Percentiles rank a stretch among this genome's conserved stretches.
Conservation (phyloP, 306 rosid genomes). For the Malus fusca region DNA sequence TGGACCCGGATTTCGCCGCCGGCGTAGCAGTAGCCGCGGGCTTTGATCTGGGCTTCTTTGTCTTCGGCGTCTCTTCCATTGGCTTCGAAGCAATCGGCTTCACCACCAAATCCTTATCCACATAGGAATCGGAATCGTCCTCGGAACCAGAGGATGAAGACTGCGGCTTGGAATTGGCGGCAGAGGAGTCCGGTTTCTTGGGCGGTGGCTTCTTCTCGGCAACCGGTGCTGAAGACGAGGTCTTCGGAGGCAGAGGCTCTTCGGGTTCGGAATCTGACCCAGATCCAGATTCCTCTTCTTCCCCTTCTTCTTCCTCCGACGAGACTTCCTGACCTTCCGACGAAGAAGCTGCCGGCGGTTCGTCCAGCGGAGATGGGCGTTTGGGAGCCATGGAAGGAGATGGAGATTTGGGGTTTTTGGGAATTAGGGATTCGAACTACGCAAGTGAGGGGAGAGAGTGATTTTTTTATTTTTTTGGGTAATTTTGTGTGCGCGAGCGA, state of each 20-base stretch:
- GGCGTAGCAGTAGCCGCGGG: constrained; percentile 15
- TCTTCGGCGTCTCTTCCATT: constrained; percentile 36
- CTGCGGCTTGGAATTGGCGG: constrained; percentile 11
- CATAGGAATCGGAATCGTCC: constrained; percentile 37
- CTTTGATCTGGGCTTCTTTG: constrained; percentile 34
- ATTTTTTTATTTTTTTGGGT: not conserved
- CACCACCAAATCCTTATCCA: constrained; percentile 12
- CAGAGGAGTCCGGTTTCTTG: constrained; percentile 22
- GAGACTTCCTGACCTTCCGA: constrained; percentile 28
- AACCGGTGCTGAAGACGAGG: constrained; percentile 4
- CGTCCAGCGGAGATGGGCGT: constrained; percentile 55
- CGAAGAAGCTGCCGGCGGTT: constrained; percentile 66
- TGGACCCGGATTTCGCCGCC: constrained; percentile 19
- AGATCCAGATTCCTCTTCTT: constrained; percentile 18
- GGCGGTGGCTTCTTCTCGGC: constrained; percentile 16
- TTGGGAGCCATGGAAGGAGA: constrained; percentile 49
- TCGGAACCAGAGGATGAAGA: constrained; percentile 37
- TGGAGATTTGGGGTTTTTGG: constrained; percentile 13
- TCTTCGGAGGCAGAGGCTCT: constrained; percentile 4
- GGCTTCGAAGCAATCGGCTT: constrained; percentile 48
- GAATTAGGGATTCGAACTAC: not conserved
- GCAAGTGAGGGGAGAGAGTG: not conserved
- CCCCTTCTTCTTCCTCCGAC: constrained; percentile 27
- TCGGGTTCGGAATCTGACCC: constrained; percentile 3
- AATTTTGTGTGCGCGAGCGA: not conserved